These are phyloP conservation scores for Aspergillus floridensis DNA, from an alignment of 2,329 filamentous ascomycete species.

Conservation along the genomic window DNA sequence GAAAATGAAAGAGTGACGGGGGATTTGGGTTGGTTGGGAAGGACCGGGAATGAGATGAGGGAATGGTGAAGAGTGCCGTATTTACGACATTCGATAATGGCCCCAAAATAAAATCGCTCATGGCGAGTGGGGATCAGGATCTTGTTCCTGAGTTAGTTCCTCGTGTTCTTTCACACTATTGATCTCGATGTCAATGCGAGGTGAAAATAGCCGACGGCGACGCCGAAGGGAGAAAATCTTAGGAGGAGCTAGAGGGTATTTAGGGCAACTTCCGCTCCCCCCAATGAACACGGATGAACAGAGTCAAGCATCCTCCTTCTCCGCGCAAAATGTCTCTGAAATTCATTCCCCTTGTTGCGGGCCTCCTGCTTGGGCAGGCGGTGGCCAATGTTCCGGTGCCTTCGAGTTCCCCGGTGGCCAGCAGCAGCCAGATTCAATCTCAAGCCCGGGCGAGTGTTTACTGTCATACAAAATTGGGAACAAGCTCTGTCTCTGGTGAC, in stretches of 20 bases:
- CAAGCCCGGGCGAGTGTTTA: background rate
- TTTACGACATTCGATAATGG: background rate
- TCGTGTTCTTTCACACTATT: background rate
- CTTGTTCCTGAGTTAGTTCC: background rate
- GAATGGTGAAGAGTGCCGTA: background rate
- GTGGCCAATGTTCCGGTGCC: background rate
- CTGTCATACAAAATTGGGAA: background rate
- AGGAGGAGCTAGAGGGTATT: background rate
- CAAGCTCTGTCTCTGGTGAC: background rate
- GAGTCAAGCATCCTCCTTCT: background rate
- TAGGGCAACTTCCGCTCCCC: background rate
- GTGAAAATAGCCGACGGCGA: background rate
- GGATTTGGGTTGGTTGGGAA: background rate
- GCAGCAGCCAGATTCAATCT: background rate
- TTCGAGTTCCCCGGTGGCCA: background rate
- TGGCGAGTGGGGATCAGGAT: background rate
- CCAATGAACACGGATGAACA: background rate
- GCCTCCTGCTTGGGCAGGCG: background rate
- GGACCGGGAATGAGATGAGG: background rate
- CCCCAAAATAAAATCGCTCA: background rate
- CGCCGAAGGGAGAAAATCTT: background rate
- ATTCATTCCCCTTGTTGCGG: background rate
- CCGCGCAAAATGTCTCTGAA: background rate
- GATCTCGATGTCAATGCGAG: background rate
- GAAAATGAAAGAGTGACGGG: background rate